phyloP scores from a whole-genome alignment of 768 basidiomycete species.

The Boletus rubescentipes region DNA sequence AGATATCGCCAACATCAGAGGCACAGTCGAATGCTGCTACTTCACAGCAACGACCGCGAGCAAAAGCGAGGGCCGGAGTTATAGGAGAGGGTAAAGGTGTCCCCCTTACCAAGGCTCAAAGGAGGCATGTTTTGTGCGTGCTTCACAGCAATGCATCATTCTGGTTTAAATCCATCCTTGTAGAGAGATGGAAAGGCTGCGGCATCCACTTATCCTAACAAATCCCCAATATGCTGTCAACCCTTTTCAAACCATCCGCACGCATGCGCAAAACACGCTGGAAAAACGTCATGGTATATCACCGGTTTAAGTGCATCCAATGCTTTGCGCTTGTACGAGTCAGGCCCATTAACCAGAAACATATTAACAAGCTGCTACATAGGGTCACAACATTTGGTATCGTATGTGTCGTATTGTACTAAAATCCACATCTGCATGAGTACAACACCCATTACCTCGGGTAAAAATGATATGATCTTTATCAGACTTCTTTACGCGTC shows the following conservation, averaged over 20 bases:
- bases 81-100: constrained; percentile 66
- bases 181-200: constrained; percentile 65
- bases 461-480: background rate
- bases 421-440: constrained; percentile 18
- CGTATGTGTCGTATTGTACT: constrained; percentile 22
- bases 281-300: constrained; percentile 43
- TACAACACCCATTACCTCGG: constrained; percentile 10
- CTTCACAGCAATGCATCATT: background rate
- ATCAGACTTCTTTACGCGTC: constrained; percentile 29
- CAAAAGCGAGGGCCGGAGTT: constrained; percentile 41
- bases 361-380: constrained; percentile 26
- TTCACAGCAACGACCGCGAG: constrained; percentile 15
- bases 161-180: background rate
- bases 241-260: constrained; percentile 78
- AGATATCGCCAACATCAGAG: constrained; percentile 14
- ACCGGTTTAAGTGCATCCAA: background rate
- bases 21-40: constrained; percentile 16
- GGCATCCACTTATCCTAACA: constrained; percentile 68
- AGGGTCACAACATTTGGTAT: constrained; percentile 22
- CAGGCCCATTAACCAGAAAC: background rate
- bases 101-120: constrained; percentile 60
- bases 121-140: constrained; percentile 68
- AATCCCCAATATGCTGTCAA: constrained; percentile 64
- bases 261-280: constrained; percentile 77
- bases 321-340: background rate